Conservation (phyloP, 2,329 filamentous ascomycete genomes). For the Aspergillus fischeri region DNA sequence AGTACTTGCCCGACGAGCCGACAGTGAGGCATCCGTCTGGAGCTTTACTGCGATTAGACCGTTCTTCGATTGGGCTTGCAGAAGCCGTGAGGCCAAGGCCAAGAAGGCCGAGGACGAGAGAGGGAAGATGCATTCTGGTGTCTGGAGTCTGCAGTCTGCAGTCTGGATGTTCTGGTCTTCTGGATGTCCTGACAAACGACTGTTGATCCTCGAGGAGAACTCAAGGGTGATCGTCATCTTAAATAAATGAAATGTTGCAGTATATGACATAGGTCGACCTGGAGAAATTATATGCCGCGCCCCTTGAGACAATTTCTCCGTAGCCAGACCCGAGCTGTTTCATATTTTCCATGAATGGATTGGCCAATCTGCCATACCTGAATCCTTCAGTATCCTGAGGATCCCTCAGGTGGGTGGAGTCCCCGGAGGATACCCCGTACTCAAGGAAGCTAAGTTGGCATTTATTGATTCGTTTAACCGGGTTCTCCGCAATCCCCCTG, state of each 20-base stretch:
- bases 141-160: too few relatives aligned
- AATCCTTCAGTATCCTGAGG: too few relatives aligned
- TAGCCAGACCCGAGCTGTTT: background rate
- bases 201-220: too few relatives aligned
- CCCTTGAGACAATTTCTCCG: too few relatives aligned
- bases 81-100: slow-evolving; percentile 1
- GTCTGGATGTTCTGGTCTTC: too few relatives aligned
- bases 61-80: slow-evolving; percentile 7
- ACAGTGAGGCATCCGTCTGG: slow-evolving; percentile 25
- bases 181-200: background rate
- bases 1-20: slow-evolving; percentile 17
- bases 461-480: too few relatives aligned
- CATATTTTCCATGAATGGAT: slow-evolving; percentile 3
- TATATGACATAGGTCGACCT: background rate
- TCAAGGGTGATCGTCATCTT: background rate
- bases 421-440: too few relatives aligned
- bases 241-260: background rate
- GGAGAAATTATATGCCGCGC: too few relatives aligned
- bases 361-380: too few relatives aligned
- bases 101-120: slow-evolving; percentile 10
- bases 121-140: slow-evolving; percentile 6
- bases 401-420: too few relatives aligned
- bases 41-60: slow-evolving; percentile 15
- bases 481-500: too few relatives aligned
- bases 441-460: too few relatives aligned